Percentiles rank a stretch among this genome's conserved stretches.
phyloP scores from a whole-genome alignment of 1,284 basidiomycete genomes.

The Malassezia slooffiae region DNA sequence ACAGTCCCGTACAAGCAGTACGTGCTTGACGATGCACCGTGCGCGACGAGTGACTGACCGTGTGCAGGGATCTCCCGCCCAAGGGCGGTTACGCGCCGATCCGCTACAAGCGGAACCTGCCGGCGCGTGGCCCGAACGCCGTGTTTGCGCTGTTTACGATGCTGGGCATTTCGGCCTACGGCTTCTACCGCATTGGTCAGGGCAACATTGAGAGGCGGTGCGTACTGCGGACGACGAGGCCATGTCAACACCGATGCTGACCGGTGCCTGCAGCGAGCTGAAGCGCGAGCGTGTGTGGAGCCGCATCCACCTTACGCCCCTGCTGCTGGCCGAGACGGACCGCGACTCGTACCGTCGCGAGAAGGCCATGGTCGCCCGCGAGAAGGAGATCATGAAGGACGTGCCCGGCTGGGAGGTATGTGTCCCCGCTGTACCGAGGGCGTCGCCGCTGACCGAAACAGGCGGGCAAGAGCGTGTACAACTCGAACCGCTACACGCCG shows the following conservation, averaged over 20 bases:
- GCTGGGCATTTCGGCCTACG: constrained; percentile 72
- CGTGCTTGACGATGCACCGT: neutral
- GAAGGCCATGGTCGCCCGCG: constrained; percentile 66
- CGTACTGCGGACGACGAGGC: constrained; percentile 41
- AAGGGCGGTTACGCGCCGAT: constrained; percentile 81
- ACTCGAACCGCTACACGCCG: constrained; percentile 66
- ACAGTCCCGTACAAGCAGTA: constrained; percentile 16
- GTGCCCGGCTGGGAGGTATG: constrained; percentile 65
- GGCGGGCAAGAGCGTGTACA: constrained; percentile 74
- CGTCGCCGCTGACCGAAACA: constrained; percentile 37
- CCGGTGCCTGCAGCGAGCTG: constrained; percentile 61
- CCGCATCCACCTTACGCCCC: constrained; percentile 82
- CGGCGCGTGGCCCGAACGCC: constrained; percentile 79
- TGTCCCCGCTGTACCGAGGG: constrained; percentile 2
- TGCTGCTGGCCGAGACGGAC: constrained; percentile 78
- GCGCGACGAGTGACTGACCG: neutral
- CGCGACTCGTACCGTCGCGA: constrained; percentile 74
- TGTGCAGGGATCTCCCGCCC: constrained; percentile 81
- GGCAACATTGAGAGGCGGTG: constrained; percentile 87
- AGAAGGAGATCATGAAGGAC: constrained; percentile 90
- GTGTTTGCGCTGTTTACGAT: constrained; percentile 73
- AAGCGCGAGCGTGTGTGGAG: constrained; percentile 90
- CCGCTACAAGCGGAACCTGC: constrained; percentile 92
- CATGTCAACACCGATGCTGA: too few relatives aligned
- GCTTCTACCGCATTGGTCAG: constrained; percentile 81